These are phyloP conservation scores for Tremella mesenterica DNA, from an alignment of 768 basidiomycete genomes.

Conservation along the genomic window DNA sequence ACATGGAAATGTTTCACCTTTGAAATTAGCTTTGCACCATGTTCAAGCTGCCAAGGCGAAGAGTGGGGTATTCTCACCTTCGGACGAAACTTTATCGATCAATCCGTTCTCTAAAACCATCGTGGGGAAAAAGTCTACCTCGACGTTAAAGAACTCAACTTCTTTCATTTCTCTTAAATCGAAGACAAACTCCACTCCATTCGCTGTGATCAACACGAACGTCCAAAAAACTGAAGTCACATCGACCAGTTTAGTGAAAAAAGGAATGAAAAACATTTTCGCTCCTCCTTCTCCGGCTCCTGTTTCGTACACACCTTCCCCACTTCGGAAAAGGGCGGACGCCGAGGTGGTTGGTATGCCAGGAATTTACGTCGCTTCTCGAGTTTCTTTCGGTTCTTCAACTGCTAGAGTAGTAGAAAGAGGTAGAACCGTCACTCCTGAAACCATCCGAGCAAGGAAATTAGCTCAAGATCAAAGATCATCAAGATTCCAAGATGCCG, in stretches of 20 bases:
- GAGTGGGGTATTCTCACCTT: too few species aligned
- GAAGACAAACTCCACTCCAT: too few species aligned
- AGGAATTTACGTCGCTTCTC: not conserved
- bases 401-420: conserved; percentile 10
- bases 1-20: conserved; percentile 22
- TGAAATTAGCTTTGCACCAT: conserved; percentile 35
- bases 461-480: too few species aligned
- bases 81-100: conserved; percentile 3
- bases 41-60: conserved; percentile 13
- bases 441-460: not conserved
- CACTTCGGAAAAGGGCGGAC: not conserved
- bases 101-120: too few species aligned
- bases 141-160: too few species aligned
- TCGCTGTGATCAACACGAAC: not conserved
- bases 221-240: not conserved
- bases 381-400: not conserved
- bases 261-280: conserved; percentile 35
- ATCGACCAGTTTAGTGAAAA: conserved; percentile 23
- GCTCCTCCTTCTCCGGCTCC: conserved; percentile 27
- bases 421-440: conserved; percentile 8
- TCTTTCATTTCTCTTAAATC: too few species aligned
- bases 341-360: not conserved
- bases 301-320: not conserved
- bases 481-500: not conserved
- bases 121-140: too few species aligned